Evolutionary conservation across 768 basidiomycete genomes (phyloP).

Genomic region (Nidula microcarpa): DNA sequence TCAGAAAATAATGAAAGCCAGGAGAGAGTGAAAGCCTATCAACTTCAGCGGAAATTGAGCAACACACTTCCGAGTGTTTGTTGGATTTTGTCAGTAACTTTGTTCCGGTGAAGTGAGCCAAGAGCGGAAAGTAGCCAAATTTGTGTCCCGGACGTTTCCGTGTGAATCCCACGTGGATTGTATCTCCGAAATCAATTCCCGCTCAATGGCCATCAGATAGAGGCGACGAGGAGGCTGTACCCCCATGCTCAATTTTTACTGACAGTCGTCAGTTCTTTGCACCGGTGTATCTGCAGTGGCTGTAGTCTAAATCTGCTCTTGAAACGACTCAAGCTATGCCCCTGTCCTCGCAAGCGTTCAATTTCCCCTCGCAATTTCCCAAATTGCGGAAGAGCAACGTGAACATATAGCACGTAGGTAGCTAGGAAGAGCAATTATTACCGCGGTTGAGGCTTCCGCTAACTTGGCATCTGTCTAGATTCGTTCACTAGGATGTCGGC

Average conservation of each 20-base stretch:
- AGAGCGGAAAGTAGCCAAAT: not conserved
- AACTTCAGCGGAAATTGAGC: too few species aligned
- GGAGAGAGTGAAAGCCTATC: too few species aligned
- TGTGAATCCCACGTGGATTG: not conserved
- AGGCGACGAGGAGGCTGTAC: not conserved
- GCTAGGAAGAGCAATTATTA: not conserved
- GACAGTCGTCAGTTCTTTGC: too few species aligned
- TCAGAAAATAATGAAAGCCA: too few species aligned
- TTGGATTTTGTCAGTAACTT: too few species aligned
- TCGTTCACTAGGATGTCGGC: constrained; percentile 20
- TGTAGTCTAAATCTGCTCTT: not conserved
- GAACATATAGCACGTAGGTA: not conserved
- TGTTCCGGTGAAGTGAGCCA: not conserved
- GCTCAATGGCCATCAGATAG: not conserved
- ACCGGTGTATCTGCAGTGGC: not conserved
- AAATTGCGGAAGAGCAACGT: not conserved
- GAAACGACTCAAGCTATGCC: not conserved
- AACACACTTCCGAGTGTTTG: too few species aligned
- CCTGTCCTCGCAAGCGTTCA: not conserved
- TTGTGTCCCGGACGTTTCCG: not conserved
- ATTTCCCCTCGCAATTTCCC: not conserved
- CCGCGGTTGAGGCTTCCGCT: not conserved
- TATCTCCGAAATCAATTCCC: not conserved
- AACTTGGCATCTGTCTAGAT: constrained; percentile 2
- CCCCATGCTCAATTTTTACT: not conserved